Evolutionary conservation across 441 rosid species (phyloP).

Genomic region (Bruguiera hainesii): DNA sequence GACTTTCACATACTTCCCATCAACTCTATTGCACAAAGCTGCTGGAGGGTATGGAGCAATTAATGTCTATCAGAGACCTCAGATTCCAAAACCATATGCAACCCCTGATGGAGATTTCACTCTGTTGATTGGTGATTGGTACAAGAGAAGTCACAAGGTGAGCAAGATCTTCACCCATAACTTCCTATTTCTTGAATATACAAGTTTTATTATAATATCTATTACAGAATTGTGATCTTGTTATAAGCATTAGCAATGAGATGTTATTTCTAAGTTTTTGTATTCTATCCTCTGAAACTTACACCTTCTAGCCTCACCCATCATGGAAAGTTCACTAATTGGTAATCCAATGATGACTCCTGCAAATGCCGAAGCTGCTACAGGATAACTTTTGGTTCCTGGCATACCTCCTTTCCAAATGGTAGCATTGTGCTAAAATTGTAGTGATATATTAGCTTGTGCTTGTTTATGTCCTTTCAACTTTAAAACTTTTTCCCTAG

Average conservation of each 20-base stretch:
- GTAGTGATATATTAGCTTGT: background rate
- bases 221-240: too few relatives aligned
- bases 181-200: background rate
- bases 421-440: background rate
- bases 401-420: background rate
- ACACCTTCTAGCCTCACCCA: background rate
- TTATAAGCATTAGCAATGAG: too few relatives aligned
- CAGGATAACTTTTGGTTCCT: background rate
- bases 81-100: constrained; percentile 69
- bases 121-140: constrained; percentile 88
- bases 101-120: constrained; percentile 73
- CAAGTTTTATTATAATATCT: too few relatives aligned
- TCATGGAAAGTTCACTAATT: background rate
- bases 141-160: constrained; percentile 71
- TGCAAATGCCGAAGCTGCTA: background rate
- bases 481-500: too few relatives aligned
- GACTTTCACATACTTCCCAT: constrained; percentile 74
- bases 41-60: constrained; percentile 87
- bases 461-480: background rate
- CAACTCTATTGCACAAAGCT: constrained; percentile 75
- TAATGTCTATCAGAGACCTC: constrained; percentile 61
- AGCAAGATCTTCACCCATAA: background rate
- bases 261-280: too few relatives aligned
- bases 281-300: background rate
- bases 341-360: background rate